Conservation (phyloP, 106 monocot genomes). For the Dendrobium chrysotoxum region DNA sequence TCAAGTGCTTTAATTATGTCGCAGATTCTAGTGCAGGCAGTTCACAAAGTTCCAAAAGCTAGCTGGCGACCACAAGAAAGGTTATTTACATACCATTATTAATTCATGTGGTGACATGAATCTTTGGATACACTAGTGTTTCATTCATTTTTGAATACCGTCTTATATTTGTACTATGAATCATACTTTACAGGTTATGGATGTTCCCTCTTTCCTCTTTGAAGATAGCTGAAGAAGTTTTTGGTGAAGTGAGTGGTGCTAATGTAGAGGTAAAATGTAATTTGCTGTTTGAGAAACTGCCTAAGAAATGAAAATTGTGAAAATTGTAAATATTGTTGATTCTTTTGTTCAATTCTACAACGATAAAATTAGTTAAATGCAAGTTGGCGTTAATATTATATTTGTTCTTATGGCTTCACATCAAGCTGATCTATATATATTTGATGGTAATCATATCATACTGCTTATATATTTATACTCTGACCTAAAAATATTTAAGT, state of each 20-base stretch:
- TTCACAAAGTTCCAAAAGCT: conserved; percentile 76
- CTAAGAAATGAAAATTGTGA: background rate
- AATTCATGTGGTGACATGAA: background rate
- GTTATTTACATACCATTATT: conserved; percentile 21
- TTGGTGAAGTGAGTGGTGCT: conserved; percentile 38
- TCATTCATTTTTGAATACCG: background rate
- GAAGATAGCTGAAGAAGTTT: conserved; percentile 55
- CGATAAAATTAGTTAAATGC: background rate
- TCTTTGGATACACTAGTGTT: background rate
- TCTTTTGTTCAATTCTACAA: background rate
- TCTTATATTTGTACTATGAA: background rate
- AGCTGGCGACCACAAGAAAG: conserved; percentile 80
- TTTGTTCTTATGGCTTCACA: background rate
- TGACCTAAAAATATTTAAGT: background rate
- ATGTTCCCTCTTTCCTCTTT: conserved; percentile 78
- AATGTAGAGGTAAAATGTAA: conserved; percentile 50
- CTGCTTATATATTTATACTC: background rate
- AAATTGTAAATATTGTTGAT: background rate
- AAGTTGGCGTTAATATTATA: background rate
- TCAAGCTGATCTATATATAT: background rate
- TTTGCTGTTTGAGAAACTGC: background rate
- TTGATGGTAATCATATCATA: background rate
- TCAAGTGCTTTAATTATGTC: conserved; percentile 6
- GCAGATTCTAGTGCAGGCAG: conserved; percentile 65
- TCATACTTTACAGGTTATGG: conserved; percentile 55